Base-by-base conservation (phyloP, 805 yeast species). In the Schwanniomyces vanrijiae region DNA sequence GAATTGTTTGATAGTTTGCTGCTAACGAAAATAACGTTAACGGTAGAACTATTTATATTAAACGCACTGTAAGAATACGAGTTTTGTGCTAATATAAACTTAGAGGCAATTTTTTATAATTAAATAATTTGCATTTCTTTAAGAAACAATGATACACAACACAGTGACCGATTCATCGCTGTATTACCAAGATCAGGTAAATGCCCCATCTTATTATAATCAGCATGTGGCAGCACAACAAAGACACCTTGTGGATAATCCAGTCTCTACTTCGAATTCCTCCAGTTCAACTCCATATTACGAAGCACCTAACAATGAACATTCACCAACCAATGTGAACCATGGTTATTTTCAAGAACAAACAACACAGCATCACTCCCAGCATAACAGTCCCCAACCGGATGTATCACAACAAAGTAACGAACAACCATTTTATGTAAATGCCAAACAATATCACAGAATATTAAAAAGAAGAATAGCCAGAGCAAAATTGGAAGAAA, bases 361-460 rank as follows among this genome's bases (percentile, higher is more conserved):
- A 31, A 49, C 46, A 22, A 40, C 46, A 37, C 55, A 40, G 47
- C 51, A 44, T 34, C 35, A 6, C 35, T 31, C 35, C 16, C 54
- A 38, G 21, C 51, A 40, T 29, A 48, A 22, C n/a, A 35, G 34
- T 35, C 46, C 51, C 1, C 43, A 37, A 11, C 18, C 13, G 8
- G 58, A 53, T 3, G 48, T 50, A 5, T 53, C 48, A 46, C 43
- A 40, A 25, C 24, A 52, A 31, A 60, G 69, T 2, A 64, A 60
- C 0, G 97, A 91, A 61, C 96, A 92, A 66, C 99, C 98, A 0
- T 90, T 90, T 61, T 94, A 94, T 60, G 99, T 94, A 37, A 94
- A 94, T 65, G 99, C 99, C 8, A 94, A 94, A 66, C 99, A 94
- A 61, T 94, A 94, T 59, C 97, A 94, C 59, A 82, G 99, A 38